Evolutionary conservation across 2,329 filamentous ascomycete species (phyloP), one percentile per base, ranked within the genome.

Genomic region (Xylariaceae sp.): DNA sequence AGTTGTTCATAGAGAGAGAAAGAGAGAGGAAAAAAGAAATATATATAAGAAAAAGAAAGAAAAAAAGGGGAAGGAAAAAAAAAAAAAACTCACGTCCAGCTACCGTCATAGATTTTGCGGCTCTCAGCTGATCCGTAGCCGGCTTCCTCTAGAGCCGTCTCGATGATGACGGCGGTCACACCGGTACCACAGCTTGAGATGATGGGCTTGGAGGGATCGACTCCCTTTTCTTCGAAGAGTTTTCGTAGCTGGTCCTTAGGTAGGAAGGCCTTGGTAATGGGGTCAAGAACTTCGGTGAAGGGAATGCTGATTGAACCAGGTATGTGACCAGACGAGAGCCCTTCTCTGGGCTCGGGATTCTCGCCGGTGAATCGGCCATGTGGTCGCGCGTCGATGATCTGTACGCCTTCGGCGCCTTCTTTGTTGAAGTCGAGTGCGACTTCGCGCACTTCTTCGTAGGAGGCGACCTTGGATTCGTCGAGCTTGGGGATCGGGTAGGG

Each of bases 121-220:
- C 81, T 81, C 57, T 85, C 80, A 0, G 80, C 72, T 3, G 81
- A 76, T 1, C 87, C 88, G 67, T 84, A 91, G 1, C 85, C 86
- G 27, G 91, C 89, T 70, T 90, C 85, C 32, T 83, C 83, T 51
- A 99, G 74, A 1, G 91, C 94, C 39, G 91, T 87, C 68, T 99
- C 94, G 42, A 99, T 83, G 43, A 96, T 83, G 19, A 89, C 89
- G 6, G 94, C 94, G 8, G 91, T 97, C 50, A 99, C 92, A 35
- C 94, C 94, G 5, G 91, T 96, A 9, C 94, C 94, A 65, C 94
- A 99, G 65, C 83, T 92, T 48, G 84, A 88, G 64, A 97, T 87
- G 62, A 96, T 88, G 3, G 91, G 88, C 70, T 86, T 90, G 31
- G 78, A 77, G 0, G 87, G 83, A 67, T 96, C 86, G 6, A 99